phyloP scores from a whole-genome alignment of 1,284 basidiomycete species.

The Pseudozyma flocculosa region DNA sequence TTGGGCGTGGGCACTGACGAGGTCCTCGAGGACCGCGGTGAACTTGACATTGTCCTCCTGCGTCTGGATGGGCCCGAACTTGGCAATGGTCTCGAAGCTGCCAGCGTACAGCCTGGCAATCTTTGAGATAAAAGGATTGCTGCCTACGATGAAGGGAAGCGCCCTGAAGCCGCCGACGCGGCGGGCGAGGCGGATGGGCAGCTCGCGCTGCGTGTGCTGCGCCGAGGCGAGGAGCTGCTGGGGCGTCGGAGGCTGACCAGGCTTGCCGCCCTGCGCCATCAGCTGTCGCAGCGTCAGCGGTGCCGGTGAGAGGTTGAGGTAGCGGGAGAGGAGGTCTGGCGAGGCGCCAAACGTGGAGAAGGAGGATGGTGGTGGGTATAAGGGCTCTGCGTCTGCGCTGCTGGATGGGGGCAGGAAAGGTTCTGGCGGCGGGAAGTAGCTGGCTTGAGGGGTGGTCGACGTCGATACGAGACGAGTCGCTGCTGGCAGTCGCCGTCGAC shows the following conservation, averaged over 20 bases:
- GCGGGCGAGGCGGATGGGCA: slow-evolving; percentile 55
- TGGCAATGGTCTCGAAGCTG: slow-evolving; percentile 73
- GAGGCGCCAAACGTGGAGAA: slow-evolving; percentile 50
- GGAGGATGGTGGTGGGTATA: slow-evolving; percentile 21
- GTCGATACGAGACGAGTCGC: slow-evolving; percentile 9
- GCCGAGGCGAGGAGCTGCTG: slow-evolving; percentile 50
- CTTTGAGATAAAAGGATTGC: slow-evolving; percentile 79
- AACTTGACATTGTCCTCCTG: slow-evolving; percentile 72
- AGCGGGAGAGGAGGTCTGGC: slow-evolving; percentile 41
- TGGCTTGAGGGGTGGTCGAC: slow-evolving; percentile 10
- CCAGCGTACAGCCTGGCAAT: slow-evolving; percentile 73
- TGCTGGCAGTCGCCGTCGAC: too few species aligned
- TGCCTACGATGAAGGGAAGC: slow-evolving; percentile 71
- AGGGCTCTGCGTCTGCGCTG: slow-evolving; percentile 1
- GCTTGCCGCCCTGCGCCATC: slow-evolving; percentile 44
- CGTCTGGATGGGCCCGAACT: slow-evolving; percentile 67
- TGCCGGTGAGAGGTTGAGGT: slow-evolving; percentile 43
- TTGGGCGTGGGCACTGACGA: slow-evolving; percentile 77
- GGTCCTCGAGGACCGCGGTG: slow-evolving; percentile 67
- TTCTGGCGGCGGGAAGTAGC: slow-evolving; percentile 37
- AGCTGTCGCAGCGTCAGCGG: slow-evolving; percentile 49
- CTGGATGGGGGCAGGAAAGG: slow-evolving; percentile 8
- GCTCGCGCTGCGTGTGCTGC: slow-evolving; percentile 48
- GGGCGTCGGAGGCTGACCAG: slow-evolving; percentile 36
- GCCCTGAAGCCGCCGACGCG: slow-evolving; percentile 52